Base-by-base conservation (phyloP, 345 rosid species). In the Tarenaya hassleriana region DNA sequence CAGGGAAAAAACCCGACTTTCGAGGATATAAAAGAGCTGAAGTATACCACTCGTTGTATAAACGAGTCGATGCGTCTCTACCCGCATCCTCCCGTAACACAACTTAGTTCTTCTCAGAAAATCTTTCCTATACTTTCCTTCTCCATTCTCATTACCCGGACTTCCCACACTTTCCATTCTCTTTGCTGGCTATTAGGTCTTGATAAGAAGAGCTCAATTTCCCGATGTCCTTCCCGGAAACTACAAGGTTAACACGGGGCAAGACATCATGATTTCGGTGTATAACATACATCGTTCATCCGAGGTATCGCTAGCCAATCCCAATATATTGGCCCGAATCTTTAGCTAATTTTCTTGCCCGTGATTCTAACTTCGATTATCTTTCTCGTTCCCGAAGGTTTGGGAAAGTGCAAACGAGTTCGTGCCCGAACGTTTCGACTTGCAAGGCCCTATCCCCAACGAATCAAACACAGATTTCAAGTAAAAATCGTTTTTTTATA, bases 381-480 rank as follows among this genome's bases (percentile, higher is more conserved):
- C 17, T 47, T 59, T 41, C 62, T 40, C 35, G 9, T 60, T 58
- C 47, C n/a, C 61, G 64, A 60, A 91, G 98, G 89, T 91, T 16
- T 91, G 98, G 98, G 96, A 91, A 48, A 80, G 80, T 50, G 89
- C 98, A 7, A 94, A 87, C 31, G 96, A 87, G 38, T 91, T 91
- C 66, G 53, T 76, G 48, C 98, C 98, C 0, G 95, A 80, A 55
- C 72, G 98, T 60, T 91, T 91, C 20, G 78, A 79, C 73, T 47
- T 75, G 63, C 89, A 84, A 59, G 81, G 92, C 16, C 73, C 92
- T 6, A 56, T 91, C 11, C 98, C 98, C 47, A 91, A 87, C 14
- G 98, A 91, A 79, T 59, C 87, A 61, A 91, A 87, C 73, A 87
- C 96, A 0, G 87, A 91, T 67, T 87, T 84, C 76, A 87, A 84